phyloP scores from a whole-genome alignment of 73 alveolate species.

The Tetrahymena borealis region DNA sequence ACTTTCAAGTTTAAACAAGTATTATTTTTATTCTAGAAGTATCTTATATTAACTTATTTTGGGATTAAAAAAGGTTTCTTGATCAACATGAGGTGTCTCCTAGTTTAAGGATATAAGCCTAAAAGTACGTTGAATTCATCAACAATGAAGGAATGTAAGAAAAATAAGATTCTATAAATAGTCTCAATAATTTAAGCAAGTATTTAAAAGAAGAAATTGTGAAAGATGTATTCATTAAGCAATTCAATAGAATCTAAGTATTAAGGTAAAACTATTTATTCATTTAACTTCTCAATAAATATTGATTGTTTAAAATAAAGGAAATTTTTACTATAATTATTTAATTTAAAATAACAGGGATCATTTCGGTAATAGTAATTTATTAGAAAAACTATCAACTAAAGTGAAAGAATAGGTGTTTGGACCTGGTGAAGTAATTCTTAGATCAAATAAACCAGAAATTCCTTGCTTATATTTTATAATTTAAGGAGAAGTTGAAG shows the following conservation, averaged over 20 bases:
- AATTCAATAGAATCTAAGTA: not conserved
- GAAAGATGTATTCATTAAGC: not conserved
- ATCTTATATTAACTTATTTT: no score
- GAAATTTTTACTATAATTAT: no score
- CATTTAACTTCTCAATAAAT: not conserved
- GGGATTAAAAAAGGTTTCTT: not conserved
- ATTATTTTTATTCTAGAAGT: no score
- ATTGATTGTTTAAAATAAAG: no score
- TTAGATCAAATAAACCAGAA: not conserved
- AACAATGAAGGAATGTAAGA: not conserved
- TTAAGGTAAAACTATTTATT: not conserved
- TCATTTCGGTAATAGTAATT: not conserved
- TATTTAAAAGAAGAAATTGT: not conserved
- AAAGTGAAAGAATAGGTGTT: not conserved
- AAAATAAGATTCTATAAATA: not conserved
- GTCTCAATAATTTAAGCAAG: not conserved
- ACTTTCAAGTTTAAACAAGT: not conserved
- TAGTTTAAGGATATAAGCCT: not conserved
- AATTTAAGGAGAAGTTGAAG: not conserved
- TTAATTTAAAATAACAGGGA: not conserved
- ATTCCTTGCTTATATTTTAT: not conserved
- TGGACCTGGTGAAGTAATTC: not conserved
- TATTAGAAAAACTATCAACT: not conserved
- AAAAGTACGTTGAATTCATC: not conserved
- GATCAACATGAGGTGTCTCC: not conserved